Evolutionary conservation across 768 basidiomycete genomes (phyloP), one percentile per base, ranked within the genome.

Genomic region (Termitomyces heimii): DNA sequence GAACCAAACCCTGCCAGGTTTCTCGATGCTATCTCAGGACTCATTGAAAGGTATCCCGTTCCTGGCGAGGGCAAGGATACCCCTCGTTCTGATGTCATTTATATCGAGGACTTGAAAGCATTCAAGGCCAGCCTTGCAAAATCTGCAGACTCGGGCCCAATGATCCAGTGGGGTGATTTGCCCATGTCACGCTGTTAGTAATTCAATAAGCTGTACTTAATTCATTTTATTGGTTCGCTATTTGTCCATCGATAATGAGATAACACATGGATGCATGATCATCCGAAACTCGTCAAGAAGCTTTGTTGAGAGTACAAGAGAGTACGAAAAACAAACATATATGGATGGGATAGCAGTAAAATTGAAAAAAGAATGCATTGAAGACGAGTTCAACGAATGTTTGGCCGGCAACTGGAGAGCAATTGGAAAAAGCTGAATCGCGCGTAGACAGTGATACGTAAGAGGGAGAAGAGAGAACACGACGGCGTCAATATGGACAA

Each of bases 151-250:
- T 81, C 88, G n/a, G 77, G 76, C 39, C 85, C 92, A 2, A 73
- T 93, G 61, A 85, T 85, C 1, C 72, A 83, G 51, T 92, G 88
- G 88, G 82, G 81, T 34, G 90, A 92, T 72, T 73, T 89, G 53
- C 88, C 87, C 20, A 67, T 72, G 6, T 68, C 86, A 2, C 85
- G 77, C 60, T 77, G 82, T 45, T 88, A 71, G 77, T 26, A 71
- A 77, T 26, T 29, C 42, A 31, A 32, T 59, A 49, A 13, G 43
- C 28, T 56, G 34, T 18, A 43, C 26, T 46, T n/a, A 34, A 48
- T 34, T 22, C 8, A 34, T 34, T 44, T 34, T 14, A 3, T 24
- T 13, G 3, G 8, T 47, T 9, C 1, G 24, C 47, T 31, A 8
- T 26, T 48, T n/a, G 13, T 8, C n/a, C 51, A 40, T 52, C n/a